Percentiles rank a stretch among this genome's conserved stretches.
Evolutionary conservation across 805 yeast species (phyloP).

Genomic region (Helenozyma rhizophorensis): DNA sequence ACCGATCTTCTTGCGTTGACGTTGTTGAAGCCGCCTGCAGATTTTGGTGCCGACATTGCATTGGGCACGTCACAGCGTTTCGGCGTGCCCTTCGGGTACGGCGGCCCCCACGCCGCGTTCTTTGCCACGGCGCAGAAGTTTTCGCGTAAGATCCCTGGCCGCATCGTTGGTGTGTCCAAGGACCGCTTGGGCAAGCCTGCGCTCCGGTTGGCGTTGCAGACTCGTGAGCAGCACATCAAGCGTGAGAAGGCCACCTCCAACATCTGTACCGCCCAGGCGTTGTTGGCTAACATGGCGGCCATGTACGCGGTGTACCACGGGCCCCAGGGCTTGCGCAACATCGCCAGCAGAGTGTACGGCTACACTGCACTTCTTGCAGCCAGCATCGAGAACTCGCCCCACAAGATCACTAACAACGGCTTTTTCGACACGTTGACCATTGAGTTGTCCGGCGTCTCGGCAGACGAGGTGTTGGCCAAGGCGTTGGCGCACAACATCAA

Average conservation of each 20-base stretch:
- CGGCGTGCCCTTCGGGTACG: conserved; percentile 97
- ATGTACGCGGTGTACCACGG: conserved; percentile 97
- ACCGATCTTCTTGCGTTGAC: conserved; percentile 90
- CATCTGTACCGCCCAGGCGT: conserved; percentile 97
- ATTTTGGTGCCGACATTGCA: conserved; percentile 88
- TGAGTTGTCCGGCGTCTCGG: conserved; percentile 42
- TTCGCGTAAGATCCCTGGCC: conserved; percentile 93
- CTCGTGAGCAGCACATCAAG: conserved; percentile 97
- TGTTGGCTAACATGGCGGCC: conserved; percentile 91
- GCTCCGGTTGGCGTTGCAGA: conserved; percentile 87
- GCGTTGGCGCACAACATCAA: conserved; percentile 73
- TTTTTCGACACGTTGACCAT: conserved; percentile 90
- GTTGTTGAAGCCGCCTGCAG: conserved; percentile 74
- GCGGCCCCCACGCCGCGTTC: conserved; percentile 99
- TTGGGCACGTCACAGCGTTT: conserved; percentile 92
- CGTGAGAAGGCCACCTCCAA: conserved; percentile 97
- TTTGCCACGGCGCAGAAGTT: conserved; percentile 79
- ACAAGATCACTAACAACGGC: conserved; percentile 49
- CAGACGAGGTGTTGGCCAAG: conserved; percentile 50
- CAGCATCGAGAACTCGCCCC: conserved; percentile 39
- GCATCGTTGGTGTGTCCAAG: conserved; percentile 89
- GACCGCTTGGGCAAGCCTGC: conserved; percentile 92
- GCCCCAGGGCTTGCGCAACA: conserved; percentile 73
- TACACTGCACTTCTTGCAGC: conserved; percentile 68
- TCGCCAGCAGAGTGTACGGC: conserved; percentile 74